These are phyloP conservation scores for Sporothrix luriei DNA, from an alignment of 2,329 filamentous ascomycete species.

Conservation along the genomic window DNA sequence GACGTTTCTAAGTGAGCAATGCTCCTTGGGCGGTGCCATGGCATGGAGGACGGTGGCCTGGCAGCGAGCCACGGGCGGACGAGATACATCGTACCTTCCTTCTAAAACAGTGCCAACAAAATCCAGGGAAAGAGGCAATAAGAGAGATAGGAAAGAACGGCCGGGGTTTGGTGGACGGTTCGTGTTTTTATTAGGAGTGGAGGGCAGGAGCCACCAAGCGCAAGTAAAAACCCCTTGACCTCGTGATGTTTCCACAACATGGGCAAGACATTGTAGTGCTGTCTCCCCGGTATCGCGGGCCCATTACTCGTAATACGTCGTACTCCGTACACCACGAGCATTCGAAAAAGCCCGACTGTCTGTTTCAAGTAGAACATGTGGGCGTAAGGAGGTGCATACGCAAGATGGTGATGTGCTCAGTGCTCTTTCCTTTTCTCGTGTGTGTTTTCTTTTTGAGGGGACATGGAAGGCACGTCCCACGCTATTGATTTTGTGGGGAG, in stretches of 20 bases:
- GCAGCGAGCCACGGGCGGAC: not conserved
- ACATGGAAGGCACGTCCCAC: not conserved
- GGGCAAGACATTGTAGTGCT: conserved; percentile 8
- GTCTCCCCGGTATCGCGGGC: conserved; percentile 4
- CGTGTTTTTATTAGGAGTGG: conserved; percentile 35
- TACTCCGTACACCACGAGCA: not conserved
- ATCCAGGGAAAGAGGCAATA: conserved; percentile 2
- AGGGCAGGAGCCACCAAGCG: not conserved
- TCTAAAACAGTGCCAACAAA: conserved; percentile 12
- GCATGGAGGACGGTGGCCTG: not conserved
- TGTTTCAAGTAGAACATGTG: conserved; percentile 12
- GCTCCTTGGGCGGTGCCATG: not conserved
- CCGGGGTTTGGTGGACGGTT: conserved; percentile 13
- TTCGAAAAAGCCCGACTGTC: not conserved
- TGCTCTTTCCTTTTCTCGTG: conserved; percentile 50
- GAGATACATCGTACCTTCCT: not conserved
- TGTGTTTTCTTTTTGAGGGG: conserved; percentile 40
- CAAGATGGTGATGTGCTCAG: conserved; percentile 44
- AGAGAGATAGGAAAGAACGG: conserved; percentile 38
- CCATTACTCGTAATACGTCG: not conserved
- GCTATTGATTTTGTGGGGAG: conserved; percentile 24
- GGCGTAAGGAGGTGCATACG: conserved; percentile 12
- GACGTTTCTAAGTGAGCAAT: not conserved
- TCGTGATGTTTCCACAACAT: not conserved
- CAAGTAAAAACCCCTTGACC: not conserved